phyloP scores from a whole-genome alignment of 768 basidiomycete genomes.

The Suillus clintonianus region DNA sequence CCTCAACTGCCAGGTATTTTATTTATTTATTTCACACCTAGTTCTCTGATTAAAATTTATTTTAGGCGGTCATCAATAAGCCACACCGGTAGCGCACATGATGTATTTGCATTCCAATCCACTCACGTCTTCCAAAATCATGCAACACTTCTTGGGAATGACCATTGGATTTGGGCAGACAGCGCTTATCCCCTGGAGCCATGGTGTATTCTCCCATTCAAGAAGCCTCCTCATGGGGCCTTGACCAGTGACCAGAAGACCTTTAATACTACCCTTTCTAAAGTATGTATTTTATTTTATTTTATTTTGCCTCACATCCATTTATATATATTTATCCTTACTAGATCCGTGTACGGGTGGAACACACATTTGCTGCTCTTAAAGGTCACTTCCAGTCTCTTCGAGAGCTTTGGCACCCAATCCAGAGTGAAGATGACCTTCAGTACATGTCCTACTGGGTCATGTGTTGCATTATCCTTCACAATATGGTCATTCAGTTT shows the following conservation, averaged over 20 bases:
- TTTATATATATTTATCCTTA: not conserved
- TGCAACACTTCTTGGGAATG: not conserved
- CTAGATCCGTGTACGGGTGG: not conserved
- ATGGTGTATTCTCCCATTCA: slow-evolving; percentile 9
- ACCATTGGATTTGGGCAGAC: slow-evolving; percentile 10
- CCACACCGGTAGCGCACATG: slow-evolving; percentile 5
- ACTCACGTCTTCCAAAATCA: not conserved
- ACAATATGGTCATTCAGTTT: not conserved
- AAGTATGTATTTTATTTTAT: not conserved
- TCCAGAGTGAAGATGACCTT: not conserved
- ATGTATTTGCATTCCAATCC: slow-evolving; percentile 8
- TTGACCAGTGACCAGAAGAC: not conserved
- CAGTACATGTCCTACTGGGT: not conserved
- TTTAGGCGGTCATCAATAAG: slow-evolving; percentile 3
- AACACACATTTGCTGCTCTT: slow-evolving; percentile 5
- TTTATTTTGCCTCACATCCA: not conserved
- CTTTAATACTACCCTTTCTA: slow-evolving; percentile 1
- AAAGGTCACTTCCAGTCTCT: slow-evolving; percentile 5
- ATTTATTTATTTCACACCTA: not conserved
- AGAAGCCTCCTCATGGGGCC: slow-evolving; percentile 10
- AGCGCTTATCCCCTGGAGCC: slow-evolving; percentile 3
- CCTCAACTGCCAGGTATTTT: slow-evolving; percentile 14
- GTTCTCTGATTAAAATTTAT: not conserved
- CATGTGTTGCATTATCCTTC: slow-evolving; percentile 3
- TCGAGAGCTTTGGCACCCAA: not conserved